phyloP scores from a whole-genome alignment of 2,329 filamentous ascomycete genomes.

The Xylariomycetidae sp. region DNA sequence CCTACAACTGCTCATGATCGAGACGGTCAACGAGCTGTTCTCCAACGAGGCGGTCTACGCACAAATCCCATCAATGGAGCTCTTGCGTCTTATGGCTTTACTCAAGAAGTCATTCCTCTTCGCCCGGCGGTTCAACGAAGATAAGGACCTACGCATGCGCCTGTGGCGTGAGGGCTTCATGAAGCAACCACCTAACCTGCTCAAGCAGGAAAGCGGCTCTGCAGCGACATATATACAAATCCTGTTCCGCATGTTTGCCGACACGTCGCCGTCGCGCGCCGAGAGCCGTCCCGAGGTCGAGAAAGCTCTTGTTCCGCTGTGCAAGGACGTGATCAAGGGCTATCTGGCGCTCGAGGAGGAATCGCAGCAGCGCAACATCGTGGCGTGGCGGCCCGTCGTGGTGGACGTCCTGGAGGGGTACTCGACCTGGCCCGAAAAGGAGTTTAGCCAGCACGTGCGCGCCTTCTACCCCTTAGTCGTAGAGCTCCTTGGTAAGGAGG shows the following conservation, averaged over 20 bases:
- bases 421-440: conserved; percentile 71
- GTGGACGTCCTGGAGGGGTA: conserved; percentile 96
- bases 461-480: conserved; percentile 85
- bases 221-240: conserved; percentile 96
- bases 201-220: conserved; percentile 93
- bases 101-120: conserved; percentile 97
- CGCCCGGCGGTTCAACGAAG: conserved; percentile 94
- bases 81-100: conserved; percentile 87
- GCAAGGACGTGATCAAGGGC: conserved; percentile 84
- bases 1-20: conserved; percentile 96
- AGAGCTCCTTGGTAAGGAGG: conserved; percentile 76
- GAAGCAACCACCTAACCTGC: conserved; percentile 95
- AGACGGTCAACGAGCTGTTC: conserved; percentile 98
- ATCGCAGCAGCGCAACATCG: conserved; percentile 92
- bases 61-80: conserved; percentile 84
- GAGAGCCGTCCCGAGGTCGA: conserved; percentile 80
- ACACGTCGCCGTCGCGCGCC: conserved; percentile 76
- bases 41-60: conserved; percentile 93
- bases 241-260: conserved; percentile 94
- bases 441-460: conserved; percentile 74
- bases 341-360: conserved; percentile 90
- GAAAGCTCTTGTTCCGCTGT: conserved; percentile 86
- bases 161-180: conserved; percentile 98
- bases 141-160: conserved; percentile 90
- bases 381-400: conserved; percentile 95